A percentile compares a stretch with the other conserved stretches of the same genome.
Evolutionary conservation across 129 eudicot genomes (phyloP).

Genomic region (Pittosporum tobira): DNA sequence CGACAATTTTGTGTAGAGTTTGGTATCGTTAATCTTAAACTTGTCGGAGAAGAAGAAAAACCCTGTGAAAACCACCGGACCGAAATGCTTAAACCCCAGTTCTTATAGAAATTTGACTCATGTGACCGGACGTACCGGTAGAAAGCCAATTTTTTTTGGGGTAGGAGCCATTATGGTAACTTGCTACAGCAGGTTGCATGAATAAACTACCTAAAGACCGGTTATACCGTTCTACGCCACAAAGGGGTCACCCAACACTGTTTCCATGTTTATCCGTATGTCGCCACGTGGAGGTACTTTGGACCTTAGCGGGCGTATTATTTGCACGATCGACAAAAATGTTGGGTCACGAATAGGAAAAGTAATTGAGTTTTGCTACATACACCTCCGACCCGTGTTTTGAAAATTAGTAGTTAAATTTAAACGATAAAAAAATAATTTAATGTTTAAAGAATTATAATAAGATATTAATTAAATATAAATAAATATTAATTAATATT

Average conservation of each 20-base stretch:
- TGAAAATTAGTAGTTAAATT: no score
- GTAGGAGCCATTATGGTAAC: conserved; percentile 23
- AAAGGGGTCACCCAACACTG: conserved; percentile 45
- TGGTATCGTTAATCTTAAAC: no score
- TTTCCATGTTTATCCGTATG: conserved; percentile 19
- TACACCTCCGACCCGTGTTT: no score
- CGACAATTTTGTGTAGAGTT: conserved; percentile 14
- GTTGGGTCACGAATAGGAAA: no score
- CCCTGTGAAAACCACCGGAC: conserved; percentile 69
- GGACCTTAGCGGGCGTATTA: conserved; percentile 26
- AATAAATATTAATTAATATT: no score
- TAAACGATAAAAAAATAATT: no score
- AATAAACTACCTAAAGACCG: conserved; percentile 64
- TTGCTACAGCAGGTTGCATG: conserved; percentile 47
- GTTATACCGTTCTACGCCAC: conserved; percentile 54
- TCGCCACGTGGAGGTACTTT: conserved; percentile 20
- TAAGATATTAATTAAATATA: no score
- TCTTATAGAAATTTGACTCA: conserved; percentile 53
- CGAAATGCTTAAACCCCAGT: conserved; percentile 66
- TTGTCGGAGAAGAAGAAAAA: no score
- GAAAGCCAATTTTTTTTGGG: no score
- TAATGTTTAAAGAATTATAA: no score
- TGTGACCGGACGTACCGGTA: conserved; percentile 59
- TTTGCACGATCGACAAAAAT: conserved; percentile 62
- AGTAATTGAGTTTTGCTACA: no score